Conservation (phyloP, 2,329 filamentous ascomycete species). For the Laburnicola sp. region DNA sequence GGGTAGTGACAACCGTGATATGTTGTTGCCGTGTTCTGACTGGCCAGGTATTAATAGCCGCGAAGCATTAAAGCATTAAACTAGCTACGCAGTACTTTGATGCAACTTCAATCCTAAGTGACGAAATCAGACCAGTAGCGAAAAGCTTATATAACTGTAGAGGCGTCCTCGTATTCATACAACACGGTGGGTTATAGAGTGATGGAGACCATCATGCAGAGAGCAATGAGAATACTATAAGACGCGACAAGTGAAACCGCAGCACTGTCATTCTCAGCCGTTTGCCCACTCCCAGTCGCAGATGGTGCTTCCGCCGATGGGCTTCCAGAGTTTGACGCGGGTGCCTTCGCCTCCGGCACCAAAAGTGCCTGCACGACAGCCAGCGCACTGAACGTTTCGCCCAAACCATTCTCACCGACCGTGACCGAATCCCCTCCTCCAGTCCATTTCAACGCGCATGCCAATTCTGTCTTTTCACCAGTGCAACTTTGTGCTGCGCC, state of each 20-base stretch:
- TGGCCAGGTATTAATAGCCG: too few species aligned
- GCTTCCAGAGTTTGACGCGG: not conserved
- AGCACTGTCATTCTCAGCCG: not conserved
- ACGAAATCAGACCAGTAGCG: too few species aligned
- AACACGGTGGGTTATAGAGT: too few species aligned
- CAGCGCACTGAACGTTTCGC: conserved; percentile 26
- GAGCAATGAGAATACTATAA: not conserved
- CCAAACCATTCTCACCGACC: conserved; percentile 16
- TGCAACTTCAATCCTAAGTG: too few species aligned
- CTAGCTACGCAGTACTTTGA: too few species aligned
- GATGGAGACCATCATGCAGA: too few species aligned
- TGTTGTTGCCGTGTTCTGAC: too few species aligned
- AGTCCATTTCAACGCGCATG: conserved; percentile 22
- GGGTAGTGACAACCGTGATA: too few species aligned
- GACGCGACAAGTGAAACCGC: conserved; percentile 1
- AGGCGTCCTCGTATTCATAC: too few species aligned
- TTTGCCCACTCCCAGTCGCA: not conserved
- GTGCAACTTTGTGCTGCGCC: conserved; percentile 24
- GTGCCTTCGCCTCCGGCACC: conserved; percentile 18
- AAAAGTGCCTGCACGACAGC: conserved; percentile 29
- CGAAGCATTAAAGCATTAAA: too few species aligned
- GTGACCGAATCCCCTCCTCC: conserved; percentile 7
- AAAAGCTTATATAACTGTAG: too few species aligned
- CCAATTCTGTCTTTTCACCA: conserved; percentile 6
- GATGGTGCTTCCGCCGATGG: not conserved